phyloP scores from a whole-genome alignment of 176 grass and related monocot genomes.

The Coix lacrymajobi region DNA sequence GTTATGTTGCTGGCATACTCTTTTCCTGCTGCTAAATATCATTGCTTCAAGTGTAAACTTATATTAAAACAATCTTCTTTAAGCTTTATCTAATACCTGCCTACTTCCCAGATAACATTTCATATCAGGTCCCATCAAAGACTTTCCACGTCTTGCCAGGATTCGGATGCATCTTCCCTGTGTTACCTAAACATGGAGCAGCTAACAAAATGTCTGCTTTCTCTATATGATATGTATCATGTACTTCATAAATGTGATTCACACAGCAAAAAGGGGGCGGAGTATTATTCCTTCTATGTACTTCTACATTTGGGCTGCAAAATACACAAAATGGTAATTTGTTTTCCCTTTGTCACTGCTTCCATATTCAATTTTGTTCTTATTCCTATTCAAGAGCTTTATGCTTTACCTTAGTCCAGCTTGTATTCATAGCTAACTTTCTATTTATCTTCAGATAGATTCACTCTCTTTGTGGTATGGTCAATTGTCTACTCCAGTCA shows the following conservation, averaged over 20 bases:
- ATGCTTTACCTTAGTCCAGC: not conserved
- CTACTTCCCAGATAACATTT: conserved; percentile 68
- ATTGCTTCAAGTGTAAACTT: conserved; percentile 5
- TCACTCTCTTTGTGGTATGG: conserved; percentile 88
- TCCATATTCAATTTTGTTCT: not conserved
- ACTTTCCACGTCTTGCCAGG: conserved; percentile 42
- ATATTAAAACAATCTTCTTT: not conserved
- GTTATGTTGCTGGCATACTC: not conserved
- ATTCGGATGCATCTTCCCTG: conserved; percentile 61
- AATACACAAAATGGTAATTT: conserved; percentile 63
- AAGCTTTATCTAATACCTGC: conserved; percentile 12
- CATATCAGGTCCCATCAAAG: conserved; percentile 80
- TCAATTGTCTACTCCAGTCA: conserved; percentile 45
- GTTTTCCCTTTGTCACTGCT: not conserved
- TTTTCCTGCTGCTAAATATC: conserved; percentile 10
- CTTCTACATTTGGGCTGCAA: conserved; percentile 76
- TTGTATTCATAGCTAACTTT: conserved; percentile 16
- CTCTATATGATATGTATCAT: conserved; percentile 71
- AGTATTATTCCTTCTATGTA: conserved; percentile 87
- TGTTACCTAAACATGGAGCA: conserved; percentile 89
- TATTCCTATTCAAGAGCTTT: conserved; percentile 4
- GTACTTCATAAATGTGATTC: conserved; percentile 38
- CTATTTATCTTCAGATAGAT: conserved; percentile 45
- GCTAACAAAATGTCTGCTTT: conserved; percentile 78
- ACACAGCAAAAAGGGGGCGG: conserved; percentile 44